A percentile compares a stretch with the other conserved stretches of the same genome.
These are phyloP conservation scores for Zygosaccharomyces bisporus DNA, from an alignment of 805 yeast genomes.

Conservation along the genomic window DNA sequence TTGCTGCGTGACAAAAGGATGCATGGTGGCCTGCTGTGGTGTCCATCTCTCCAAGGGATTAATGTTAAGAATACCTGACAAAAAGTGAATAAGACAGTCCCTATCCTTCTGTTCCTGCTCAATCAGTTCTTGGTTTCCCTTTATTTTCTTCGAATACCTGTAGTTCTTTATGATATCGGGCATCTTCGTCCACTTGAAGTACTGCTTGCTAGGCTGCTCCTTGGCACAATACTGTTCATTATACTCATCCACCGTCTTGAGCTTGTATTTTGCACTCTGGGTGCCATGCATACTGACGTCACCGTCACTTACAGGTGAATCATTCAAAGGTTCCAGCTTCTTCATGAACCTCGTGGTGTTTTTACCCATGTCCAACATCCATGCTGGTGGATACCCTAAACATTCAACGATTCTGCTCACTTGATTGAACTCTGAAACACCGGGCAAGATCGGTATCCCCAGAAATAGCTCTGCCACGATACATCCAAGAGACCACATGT, in stretches of 20 bases:
- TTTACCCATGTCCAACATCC: conserved; percentile 97
- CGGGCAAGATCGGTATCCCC: conserved; percentile 93
- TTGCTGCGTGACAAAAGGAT: conserved; percentile 78
- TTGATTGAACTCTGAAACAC: conserved; percentile 90
- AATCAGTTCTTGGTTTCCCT: conserved; percentile 36
- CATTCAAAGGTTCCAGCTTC: conserved; percentile 16
- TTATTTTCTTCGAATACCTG: conserved; percentile 58
- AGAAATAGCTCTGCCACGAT: conserved; percentile 84
- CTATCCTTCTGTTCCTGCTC: conserved; percentile 76
- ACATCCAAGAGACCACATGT: conserved; percentile 97
- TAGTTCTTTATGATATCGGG: conserved; percentile 75
- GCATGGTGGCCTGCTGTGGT: conserved; percentile 90
- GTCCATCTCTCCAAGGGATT: conserved; percentile 96
- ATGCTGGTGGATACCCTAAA: conserved; percentile 83
- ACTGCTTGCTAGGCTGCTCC: conserved; percentile 82
- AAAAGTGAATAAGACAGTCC: conserved; percentile 67
- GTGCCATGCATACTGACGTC: conserved; percentile 1
- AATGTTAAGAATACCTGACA: conserved; percentile 69
- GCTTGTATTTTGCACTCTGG: conserved; percentile 28
- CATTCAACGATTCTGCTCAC: conserved; percentile 75
- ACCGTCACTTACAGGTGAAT: conserved; percentile 5
- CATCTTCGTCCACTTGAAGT: conserved; percentile 63
- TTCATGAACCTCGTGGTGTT: conserved; percentile 60
- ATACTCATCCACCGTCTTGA: conserved; percentile 51
- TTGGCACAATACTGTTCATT: conserved; percentile 34